These are phyloP conservation scores for Colletotrichum sidae DNA, from an alignment of 2,329 filamentous ascomycete genomes.

Conservation along the genomic window DNA sequence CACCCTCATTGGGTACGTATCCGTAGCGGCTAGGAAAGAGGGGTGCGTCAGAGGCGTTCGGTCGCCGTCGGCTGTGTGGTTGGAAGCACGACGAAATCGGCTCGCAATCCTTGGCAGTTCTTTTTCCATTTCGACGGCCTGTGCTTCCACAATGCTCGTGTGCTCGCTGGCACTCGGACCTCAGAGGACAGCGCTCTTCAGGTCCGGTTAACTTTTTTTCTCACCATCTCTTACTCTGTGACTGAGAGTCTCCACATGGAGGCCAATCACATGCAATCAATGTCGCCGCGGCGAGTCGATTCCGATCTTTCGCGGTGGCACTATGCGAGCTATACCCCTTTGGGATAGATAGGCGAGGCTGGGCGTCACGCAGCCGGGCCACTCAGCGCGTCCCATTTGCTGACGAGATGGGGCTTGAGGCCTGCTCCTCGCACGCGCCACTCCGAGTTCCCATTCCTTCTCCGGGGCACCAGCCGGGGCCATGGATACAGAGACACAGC, in stretches of 20 bases:
- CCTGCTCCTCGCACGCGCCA: slow-evolving; percentile 31
- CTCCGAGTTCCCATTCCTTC: slow-evolving; percentile 33
- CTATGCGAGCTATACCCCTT: slow-evolving; percentile 26
- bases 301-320: slow-evolving; percentile 14
- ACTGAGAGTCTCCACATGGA: slow-evolving; percentile 15
- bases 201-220: slow-evolving; percentile 3
- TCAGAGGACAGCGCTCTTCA: background rate
- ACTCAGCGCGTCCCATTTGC: slow-evolving; percentile 19
- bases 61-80: slow-evolving; percentile 4
- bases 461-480: slow-evolving; percentile 24
- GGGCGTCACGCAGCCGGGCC: slow-evolving; percentile 13
- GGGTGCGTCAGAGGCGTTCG: slow-evolving; percentile 21
- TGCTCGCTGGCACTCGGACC: too few relatives aligned
- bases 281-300: slow-evolving; percentile 10
- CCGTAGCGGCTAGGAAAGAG: background rate
- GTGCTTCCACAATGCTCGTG: background rate
- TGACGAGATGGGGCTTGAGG: slow-evolving; percentile 1
- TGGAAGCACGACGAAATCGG: background rate
- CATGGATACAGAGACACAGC: slow-evolving; percentile 11
- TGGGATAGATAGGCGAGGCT: slow-evolving; percentile 28
- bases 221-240: background rate
- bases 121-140: background rate
- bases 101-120: slow-evolving; percentile 3
- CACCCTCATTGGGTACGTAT: background rate
- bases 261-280: slow-evolving; percentile 36